Conservation (phyloP, 2,329 filamentous ascomycete genomes). For the Trichoderma afroharzianum region DNA sequence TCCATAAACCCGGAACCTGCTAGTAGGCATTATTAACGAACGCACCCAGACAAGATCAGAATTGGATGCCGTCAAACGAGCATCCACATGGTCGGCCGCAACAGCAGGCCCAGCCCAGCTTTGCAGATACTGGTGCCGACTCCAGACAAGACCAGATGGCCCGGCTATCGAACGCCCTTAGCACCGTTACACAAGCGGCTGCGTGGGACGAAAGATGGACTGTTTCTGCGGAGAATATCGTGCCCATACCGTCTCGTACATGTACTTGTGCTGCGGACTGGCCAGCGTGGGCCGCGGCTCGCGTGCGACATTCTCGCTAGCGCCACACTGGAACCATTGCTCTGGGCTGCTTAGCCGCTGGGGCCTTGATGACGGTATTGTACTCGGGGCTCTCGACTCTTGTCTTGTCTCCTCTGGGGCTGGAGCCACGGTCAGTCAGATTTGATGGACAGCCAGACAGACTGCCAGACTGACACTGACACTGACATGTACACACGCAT, state of each 20-base stretch:
- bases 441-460: not conserved
- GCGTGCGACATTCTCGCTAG: constrained; percentile 29
- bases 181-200: constrained; percentile 7
- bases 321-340: constrained; percentile 30
- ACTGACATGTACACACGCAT: not conserved
- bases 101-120: not conserved
- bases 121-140: not conserved
- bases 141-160: not conserved
- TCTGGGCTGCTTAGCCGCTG: constrained; percentile 25
- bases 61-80: not conserved
- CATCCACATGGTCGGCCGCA: not conserved
- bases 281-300: constrained; percentile 28
- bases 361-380: not conserved
- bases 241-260: not conserved
- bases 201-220: constrained; percentile 1
- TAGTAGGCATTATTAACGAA: not conserved
- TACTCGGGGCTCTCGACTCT: constrained; percentile 14
- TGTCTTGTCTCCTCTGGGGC: not conserved
- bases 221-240: constrained; percentile 18
- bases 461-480: not conserved
- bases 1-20: too few relatives aligned
- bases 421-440: not conserved
- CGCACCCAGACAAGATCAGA: not conserved
- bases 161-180: constrained; percentile 4
- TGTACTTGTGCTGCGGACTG: constrained; percentile 11